A percentile compares a stretch with the other conserved stretches of the same genome.
These are phyloP conservation scores for Suillus cothurnatus DNA, from an alignment of 768 basidiomycete species.

Conservation along the genomic window DNA sequence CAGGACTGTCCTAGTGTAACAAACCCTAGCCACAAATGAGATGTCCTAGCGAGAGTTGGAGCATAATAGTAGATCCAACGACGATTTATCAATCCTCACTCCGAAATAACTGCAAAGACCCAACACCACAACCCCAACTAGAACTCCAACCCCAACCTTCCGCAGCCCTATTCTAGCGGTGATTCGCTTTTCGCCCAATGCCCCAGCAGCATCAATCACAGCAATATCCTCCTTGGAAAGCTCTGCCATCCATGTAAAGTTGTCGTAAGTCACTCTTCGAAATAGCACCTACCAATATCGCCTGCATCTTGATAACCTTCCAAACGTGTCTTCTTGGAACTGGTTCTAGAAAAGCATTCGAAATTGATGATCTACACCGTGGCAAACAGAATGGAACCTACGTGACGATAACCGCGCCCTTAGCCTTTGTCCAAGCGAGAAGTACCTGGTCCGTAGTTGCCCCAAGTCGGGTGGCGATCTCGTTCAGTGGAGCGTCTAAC, in stretches of 20 bases:
- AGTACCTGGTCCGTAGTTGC: slow-evolving; percentile 67
- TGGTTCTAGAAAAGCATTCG: slow-evolving; percentile 43
- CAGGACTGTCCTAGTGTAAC: neutral
- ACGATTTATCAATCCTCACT: neutral
- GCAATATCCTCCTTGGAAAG: slow-evolving; percentile 53
- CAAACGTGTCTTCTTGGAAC: slow-evolving; percentile 65
- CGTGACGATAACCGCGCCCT: slow-evolving; percentile 69
- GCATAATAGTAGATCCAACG: neutral
- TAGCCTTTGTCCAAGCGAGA: slow-evolving; percentile 71
- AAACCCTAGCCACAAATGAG: neutral
- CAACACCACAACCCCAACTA: slow-evolving; percentile 14
- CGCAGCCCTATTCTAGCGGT: slow-evolving; percentile 6
- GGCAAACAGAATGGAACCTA: slow-evolving; percentile 28
- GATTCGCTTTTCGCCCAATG: slow-evolving; percentile 19
- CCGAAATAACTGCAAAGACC: slow-evolving; percentile 15
- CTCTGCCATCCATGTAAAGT: slow-evolving; percentile 32
- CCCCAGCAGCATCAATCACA: slow-evolving; percentile 61
- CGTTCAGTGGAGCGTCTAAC: slow-evolving; percentile 57
- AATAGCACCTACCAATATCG: slow-evolving; percentile 51
- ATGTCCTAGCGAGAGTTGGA: neutral
- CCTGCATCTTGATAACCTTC: slow-evolving; percentile 69
- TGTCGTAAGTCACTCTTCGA: neutral
- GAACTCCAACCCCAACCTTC: slow-evolving; percentile 9
- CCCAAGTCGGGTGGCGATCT: slow-evolving; percentile 52
- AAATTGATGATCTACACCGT: neutral